Base-by-base conservation (phyloP, 495 filamentous ascomycete species). In the Astrothelium macrocarpum region DNA sequence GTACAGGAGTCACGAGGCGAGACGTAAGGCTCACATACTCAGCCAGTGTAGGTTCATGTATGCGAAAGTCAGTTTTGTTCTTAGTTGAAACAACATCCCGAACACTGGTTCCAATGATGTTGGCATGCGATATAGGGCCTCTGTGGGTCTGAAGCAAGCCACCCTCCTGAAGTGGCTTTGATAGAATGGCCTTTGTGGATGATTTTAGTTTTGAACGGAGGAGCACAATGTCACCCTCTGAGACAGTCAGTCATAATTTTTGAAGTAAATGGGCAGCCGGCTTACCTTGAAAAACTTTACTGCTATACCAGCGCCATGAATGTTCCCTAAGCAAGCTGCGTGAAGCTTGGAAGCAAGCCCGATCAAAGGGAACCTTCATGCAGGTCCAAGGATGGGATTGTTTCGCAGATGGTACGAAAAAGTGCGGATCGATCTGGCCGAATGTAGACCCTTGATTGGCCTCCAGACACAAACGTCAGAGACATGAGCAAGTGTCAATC, bases 1-100 rank as follows among this genome's bases (percentile, higher is more conserved):
- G 68, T 77, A 89, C 87, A 65, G 89, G 89, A 59, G 89, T 90
- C 23, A 90, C 88, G 11, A 85, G 66, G 26, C 89, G 79, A 63
- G 82, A 82, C 39, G 80, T 84, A 36, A 84, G 70, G 12, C 79
- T 75, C 31, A 90, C 81, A 70, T 90, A 91, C 73, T 91, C 86
- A 49, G 84, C 86, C 18, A 91, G 72, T 0, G 85, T 86, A 9
- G 89, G 87, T 42, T 80, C 79, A 32, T 80, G 80, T 32, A 88
- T 71, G 64, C 85, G 78, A 63, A 81, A 82, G 23, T 78, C 74
- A 0, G 68, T 68, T 70, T 67, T 66, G 74, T 78, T 76, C 69
- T 82, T 83, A 43, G 71, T 77, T 20, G 81, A 77, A 4, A 90
- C 75, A 34, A 79, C 65, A 59, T 86, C 82, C 60, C 86, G 77